Percentiles rank a stretch among this genome's conserved stretches.
phyloP scores from a whole-genome alignment of 345 rosid species.

The Acer yangbiense region DNA sequence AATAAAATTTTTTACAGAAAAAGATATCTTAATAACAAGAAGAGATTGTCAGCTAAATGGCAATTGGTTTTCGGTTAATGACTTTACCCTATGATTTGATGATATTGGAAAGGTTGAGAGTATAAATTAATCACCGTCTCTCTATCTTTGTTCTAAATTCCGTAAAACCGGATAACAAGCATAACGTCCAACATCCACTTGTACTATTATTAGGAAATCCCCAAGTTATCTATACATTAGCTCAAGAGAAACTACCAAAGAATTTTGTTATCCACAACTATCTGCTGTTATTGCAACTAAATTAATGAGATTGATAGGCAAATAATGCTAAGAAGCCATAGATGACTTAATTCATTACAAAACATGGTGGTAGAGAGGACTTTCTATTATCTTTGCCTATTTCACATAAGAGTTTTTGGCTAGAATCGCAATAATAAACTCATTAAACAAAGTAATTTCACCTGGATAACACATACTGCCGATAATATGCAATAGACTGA shows the following conservation, averaged over 20 bases:
- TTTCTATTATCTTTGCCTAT: conserved; percentile 9
- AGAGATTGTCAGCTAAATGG: conserved; percentile 17
- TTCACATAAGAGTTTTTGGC: conserved; percentile 20
- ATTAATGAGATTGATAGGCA: background rate
- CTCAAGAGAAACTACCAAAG: conserved; percentile 8
- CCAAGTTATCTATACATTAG: conserved; percentile 12
- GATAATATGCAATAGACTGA: conserved; percentile 9
- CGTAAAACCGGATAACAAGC: background rate
- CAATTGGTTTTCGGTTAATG: conserved; percentile 17
- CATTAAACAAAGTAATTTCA: conserved; percentile 23
- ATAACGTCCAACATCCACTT: background rate
- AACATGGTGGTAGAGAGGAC: conserved; percentile 9
- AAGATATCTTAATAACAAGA: conserved; percentile 26
- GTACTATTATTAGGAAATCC: background rate
- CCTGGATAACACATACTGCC: conserved; percentile 22
- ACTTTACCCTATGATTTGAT: conserved; percentile 19
- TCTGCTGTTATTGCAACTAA: background rate
- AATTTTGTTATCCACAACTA: conserved; percentile 16
- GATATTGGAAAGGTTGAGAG: background rate
- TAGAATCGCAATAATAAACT: conserved; percentile 23
- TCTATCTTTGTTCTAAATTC: background rate
- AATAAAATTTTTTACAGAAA: background rate
- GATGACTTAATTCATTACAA: background rate
- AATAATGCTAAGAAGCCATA: background rate
- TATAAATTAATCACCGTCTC: background rate